A percentile compares a stretch with the other conserved stretches of the same genome.
Conservation (phyloP, 805 yeast genomes). For the Metschnikowia proteae region DNA sequence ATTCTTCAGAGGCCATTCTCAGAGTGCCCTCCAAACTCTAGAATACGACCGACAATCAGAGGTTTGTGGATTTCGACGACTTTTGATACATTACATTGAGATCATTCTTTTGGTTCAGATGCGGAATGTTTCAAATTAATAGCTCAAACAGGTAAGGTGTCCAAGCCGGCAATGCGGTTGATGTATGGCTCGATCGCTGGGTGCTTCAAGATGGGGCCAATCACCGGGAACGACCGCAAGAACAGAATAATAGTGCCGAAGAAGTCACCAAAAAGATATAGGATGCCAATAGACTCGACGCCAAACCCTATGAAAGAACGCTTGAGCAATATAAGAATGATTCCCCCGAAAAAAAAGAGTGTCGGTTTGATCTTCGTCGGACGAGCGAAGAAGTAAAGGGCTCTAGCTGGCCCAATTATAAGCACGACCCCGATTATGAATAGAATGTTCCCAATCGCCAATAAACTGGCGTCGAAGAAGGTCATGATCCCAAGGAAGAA, state of each 20-base stretch:
- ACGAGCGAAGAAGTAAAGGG: conserved; percentile 77
- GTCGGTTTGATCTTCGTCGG: conserved; percentile 87
- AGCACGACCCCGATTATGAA: conserved; percentile 79
- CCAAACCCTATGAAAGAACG: conserved; percentile 82
- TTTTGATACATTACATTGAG: not conserved
- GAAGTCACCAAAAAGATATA: conserved; percentile 86
- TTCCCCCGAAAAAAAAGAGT: conserved; percentile 71
- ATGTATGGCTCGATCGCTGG: conserved; percentile 76
- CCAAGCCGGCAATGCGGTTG: conserved; percentile 41
- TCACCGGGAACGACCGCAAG: conserved; percentile 78
- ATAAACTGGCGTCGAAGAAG: conserved; percentile 81
- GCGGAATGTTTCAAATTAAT: not conserved
- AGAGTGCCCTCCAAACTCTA: conserved; percentile 3
- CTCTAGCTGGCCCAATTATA: conserved; percentile 84
- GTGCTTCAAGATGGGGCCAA: conserved; percentile 79
- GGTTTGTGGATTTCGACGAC: no score
- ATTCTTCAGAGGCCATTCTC: conserved; percentile 1
- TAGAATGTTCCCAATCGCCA: conserved; percentile 84
- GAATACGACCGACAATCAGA: not conserved
- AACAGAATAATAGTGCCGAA: conserved; percentile 86
- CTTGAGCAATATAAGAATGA: conserved; percentile 67
- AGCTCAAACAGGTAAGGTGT: conserved; percentile 34
- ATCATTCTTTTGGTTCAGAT: not conserved
- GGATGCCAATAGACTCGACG: conserved; percentile 82
- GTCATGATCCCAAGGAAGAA: conserved; percentile 80